Percentiles rank a stretch among this genome's conserved stretches.
phyloP scores from a whole-genome alignment of 371 early-diverging fungal species.

The Actinomortierella wolfii region DNA sequence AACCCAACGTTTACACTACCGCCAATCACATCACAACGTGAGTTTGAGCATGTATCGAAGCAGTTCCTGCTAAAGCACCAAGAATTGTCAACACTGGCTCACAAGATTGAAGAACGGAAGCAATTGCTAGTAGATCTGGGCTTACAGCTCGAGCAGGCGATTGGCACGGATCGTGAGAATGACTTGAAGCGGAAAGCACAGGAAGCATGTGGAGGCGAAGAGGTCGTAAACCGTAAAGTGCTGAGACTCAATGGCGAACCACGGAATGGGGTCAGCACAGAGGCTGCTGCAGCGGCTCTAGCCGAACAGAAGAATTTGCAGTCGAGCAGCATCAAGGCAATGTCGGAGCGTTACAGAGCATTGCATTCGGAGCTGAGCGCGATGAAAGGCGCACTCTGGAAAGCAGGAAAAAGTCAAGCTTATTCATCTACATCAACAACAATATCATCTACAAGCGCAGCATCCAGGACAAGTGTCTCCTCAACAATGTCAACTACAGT shows the following conservation, averaged over 20 bases:
- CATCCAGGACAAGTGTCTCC: no score
- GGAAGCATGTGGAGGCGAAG: constrained; percentile 36
- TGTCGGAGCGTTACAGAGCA: constrained; percentile 39
- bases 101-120: constrained; percentile 28
- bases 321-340: constrained; percentile 18
- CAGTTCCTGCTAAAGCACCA: constrained; percentile 30
- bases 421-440: no score
- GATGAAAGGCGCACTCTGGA: constrained; percentile 42
- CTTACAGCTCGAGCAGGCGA: constrained; percentile 25
- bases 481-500: no score
- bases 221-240: constrained; percentile 29
- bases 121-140: constrained; percentile 23
- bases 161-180: constrained; percentile 28
- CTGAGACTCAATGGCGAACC: constrained; percentile 28
- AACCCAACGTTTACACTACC: constrained; percentile 23
- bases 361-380: constrained; percentile 34
- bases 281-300: constrained; percentile 13
- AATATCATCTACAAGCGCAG: no score
- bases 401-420: constrained; percentile 23
- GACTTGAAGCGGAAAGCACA: constrained; percentile 40
- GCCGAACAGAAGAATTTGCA: constrained; percentile 22
- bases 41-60: constrained; percentile 24
- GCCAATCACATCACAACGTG: constrained; percentile 34
- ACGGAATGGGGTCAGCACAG: constrained; percentile 22
- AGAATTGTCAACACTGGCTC: constrained; percentile 21